Base-by-base conservation (phyloP, 768 basidiomycete species). In the Dictyophora rubrovolvata region DNA sequence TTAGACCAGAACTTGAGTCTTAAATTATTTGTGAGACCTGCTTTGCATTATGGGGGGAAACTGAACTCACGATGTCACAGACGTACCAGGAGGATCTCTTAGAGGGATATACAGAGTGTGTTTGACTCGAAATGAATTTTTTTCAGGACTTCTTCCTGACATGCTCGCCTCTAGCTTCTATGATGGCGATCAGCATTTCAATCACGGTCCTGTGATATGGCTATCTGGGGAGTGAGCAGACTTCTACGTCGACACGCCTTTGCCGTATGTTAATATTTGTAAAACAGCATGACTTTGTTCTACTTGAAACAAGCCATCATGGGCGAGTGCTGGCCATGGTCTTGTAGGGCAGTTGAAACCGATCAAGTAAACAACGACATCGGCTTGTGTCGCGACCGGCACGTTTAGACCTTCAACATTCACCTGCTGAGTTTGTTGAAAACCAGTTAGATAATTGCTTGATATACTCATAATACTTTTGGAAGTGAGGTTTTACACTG, bases 151-250 rank as follows among this genome's bases (percentile, higher is more conserved):
- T 2, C n/a, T n/a, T n/a, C 47, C 21, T 48, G 6, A 51, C 12
- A 51, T 14, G 12, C 21, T 14, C 14, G 4, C 14, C 4, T n/a
- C n/a, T 33, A 58, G 48, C n/a, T 49, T 51, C 20, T 50, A 50
- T 34, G 56, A 51, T 37, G 23, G 23, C 3, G 56, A 23, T 50
- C 56, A 49, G 49, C 56, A 58, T 37, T 50, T 51, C 46, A 20
- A 51, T 28, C 47, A 42, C 12, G 48, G 48, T 9, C 56, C 28
- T 50, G 48, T 50, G 5, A 58, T 35, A 20, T 48, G 55, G 55
- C 48, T 58, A 21, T 58, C 49, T 50, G 56, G 56, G 3, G 56
- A 50, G 56, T 58, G 28, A 21, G 48, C 49, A 8, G n/a, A 17
- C 10, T 9, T 17, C 14, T 1, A 28, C 16, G 4, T 16, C 22